These are phyloP conservation scores for Solanum tarijense DNA, from an alignment of 257 asterid genomes.

Conservation along the genomic window DNA sequence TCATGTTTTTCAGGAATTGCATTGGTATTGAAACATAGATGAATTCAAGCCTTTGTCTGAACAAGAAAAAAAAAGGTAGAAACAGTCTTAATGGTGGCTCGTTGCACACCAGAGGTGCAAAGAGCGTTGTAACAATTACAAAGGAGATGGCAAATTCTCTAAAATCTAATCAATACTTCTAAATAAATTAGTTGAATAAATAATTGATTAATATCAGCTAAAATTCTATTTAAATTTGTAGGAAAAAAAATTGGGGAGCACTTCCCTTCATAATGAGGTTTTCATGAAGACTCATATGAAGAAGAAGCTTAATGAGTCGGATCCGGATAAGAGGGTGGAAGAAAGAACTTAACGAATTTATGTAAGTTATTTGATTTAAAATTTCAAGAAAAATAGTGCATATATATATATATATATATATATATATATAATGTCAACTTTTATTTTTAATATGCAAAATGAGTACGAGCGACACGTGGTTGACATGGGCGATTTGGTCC, in stretches of 20 bases:
- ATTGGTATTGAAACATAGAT: not conserved
- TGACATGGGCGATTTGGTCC: not conserved
- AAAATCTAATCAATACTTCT: too few relatives aligned
- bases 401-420: too few relatives aligned
- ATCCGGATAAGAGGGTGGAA: not conserved
- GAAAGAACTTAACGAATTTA: not conserved
- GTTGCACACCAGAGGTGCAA: not conserved
- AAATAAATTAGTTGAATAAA: not conserved
- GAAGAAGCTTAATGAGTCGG: not conserved
- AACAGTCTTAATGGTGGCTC: not conserved
- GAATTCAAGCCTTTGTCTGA: not conserved
- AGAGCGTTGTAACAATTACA: not conserved
- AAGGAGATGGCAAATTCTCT: too few relatives aligned
- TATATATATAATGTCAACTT: too few relatives aligned
- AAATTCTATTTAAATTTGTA: too few relatives aligned
- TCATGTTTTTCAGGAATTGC: not conserved
- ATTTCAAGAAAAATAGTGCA: not conserved
- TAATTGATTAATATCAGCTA: not conserved
- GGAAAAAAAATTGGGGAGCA: not conserved
- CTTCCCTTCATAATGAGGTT: not conserved
- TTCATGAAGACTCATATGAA: too few relatives aligned
- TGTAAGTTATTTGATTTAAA: not conserved
- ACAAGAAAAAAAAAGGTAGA: not conserved
- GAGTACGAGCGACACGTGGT: not conserved
- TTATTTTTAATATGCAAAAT: too few relatives aligned